These are phyloP conservation scores for Herpetomonas samuelpessoai DNA, from an alignment of 208 protist genomes.

Conservation along the genomic window DNA sequence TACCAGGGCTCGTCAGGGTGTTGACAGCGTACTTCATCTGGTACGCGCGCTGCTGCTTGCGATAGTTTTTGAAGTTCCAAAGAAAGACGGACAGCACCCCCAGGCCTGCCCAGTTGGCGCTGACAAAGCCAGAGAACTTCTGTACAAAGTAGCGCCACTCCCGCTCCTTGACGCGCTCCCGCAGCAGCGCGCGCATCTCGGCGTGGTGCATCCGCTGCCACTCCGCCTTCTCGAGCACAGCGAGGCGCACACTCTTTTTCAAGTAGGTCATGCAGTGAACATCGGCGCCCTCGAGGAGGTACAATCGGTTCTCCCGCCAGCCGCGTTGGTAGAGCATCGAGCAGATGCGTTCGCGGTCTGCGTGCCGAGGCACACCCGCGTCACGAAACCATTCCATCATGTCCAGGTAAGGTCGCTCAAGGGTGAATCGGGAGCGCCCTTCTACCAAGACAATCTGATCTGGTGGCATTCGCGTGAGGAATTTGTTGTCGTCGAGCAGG, in stretches of 20 bases:
- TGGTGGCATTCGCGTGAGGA: conserved; percentile 57
- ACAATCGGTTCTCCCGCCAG: conserved; percentile 52
- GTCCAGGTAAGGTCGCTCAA: conserved; percentile 22
- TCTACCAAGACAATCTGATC: conserved; percentile 56
- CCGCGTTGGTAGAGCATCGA: conserved; percentile 55
- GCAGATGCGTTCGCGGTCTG: conserved; percentile 44
- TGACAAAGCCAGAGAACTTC: conserved; percentile 72
- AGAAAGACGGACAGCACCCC: conserved; percentile 66
- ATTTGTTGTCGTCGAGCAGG: conserved; percentile 80
- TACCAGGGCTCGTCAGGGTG: conserved; percentile 45
- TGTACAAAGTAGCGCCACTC: conserved; percentile 62
- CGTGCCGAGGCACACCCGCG: conserved; percentile 42
- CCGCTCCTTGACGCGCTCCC: conserved; percentile 67
- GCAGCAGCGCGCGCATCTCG: conserved; percentile 45
- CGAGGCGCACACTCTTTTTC: conserved; percentile 45
- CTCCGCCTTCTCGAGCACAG: conserved; percentile 63
- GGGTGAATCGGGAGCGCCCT: conserved; percentile 60
- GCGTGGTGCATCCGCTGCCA: conserved; percentile 58
- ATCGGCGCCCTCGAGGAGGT: conserved; percentile 41
- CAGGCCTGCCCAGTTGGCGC: conserved; percentile 55
- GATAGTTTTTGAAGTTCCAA: conserved; percentile 71
- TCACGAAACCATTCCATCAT: conserved; percentile 57
- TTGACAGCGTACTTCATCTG: conserved; percentile 68
- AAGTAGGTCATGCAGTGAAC: conserved; percentile 52
- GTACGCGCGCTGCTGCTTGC: conserved; percentile 46